Base-by-base conservation (phyloP, 1,284 basidiomycete genomes). In the Trichosporon sp. region DNA sequence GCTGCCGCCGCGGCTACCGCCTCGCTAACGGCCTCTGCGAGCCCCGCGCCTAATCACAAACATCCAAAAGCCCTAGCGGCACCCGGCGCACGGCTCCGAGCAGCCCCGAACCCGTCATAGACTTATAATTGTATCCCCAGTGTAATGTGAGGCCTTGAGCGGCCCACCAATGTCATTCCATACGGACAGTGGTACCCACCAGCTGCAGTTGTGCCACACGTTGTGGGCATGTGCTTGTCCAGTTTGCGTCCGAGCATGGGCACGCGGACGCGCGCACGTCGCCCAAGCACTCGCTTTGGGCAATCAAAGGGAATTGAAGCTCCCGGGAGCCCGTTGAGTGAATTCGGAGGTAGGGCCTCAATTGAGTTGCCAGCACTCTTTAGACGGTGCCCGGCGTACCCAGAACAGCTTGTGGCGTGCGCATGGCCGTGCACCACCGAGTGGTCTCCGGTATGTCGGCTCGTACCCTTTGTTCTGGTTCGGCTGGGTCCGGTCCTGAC, bases 1-100 rank as follows among this genome's bases (percentile, higher is more conserved):
- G 53, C 15, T 74, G 73, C 69, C 60, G 44, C 27, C 51, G 51
- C 3, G 70, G 73, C 12, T 69, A 51, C 64, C 35, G 25, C 12
- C 68, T 72, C 23, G 5, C 12, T 23, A 56, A 68, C 58, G 64
- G 64, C 42, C 18, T 21, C 42, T 44, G 42, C 42, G 42, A 44
- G n/a, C 3, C 42, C 42, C 7, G 8, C 42, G n/a, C 15, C 42
- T 44, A 44, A 21, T 13, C n/a, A 2, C 42, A 3, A 3, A 44
- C 18, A n/a, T n/a, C 15, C 18, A 44, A 44, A 44, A 44, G 42
- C 42, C 42, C 42, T 18, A 44, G 15, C 18, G 18, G 42, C 42
- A 44, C 42, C 15, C 42, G 32, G 9, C 32, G 32, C 32, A 32
- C 4, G 32, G 32, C 32, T 9, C 32, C 4, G 32, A 42, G 13